Evolutionary conservation across 345 rosid genomes (phyloP).

Genomic region (Euphorbia tirucalli): DNA sequence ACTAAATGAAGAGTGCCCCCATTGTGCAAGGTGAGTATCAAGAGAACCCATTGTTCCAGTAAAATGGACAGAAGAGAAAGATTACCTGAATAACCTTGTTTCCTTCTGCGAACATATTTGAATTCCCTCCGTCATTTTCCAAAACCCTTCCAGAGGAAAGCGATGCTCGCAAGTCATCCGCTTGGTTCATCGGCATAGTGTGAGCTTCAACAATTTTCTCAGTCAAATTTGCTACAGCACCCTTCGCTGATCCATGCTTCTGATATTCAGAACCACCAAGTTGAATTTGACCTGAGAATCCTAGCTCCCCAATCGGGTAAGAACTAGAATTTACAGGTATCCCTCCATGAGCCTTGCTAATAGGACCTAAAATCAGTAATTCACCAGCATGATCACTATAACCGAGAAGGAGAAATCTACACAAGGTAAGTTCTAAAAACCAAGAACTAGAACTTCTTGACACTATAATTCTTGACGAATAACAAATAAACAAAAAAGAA

Average conservation of each 20-base stretch:
- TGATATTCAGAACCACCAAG: conserved; percentile 31
- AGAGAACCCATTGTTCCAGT: neutral
- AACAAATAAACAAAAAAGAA: neutral
- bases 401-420: neutral
- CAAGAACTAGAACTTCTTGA: neutral
- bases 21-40: neutral
- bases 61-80: neutral
- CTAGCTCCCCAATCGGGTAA: conserved; percentile 35
- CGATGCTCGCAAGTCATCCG: conserved; percentile 37
- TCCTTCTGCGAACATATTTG: conserved; percentile 39
- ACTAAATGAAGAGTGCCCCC: neutral
- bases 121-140: conserved; percentile 51
- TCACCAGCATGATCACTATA: conserved; percentile 13
- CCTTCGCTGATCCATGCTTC: conserved; percentile 21
- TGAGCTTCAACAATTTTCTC: conserved; percentile 35
- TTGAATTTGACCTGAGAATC: conserved; percentile 34
- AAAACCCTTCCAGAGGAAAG: conserved; percentile 39
- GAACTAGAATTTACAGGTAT: conserved; percentile 39
- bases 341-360: conserved; percentile 53
- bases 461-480: neutral
- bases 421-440: neutral
- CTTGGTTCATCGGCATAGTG: conserved; percentile 26
- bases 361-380: conserved; percentile 40
- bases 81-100: conserved; percentile 53
- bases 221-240: conserved; percentile 12